Conservation (phyloP, 106 monocot genomes). For the Posidonia australis region DNA sequence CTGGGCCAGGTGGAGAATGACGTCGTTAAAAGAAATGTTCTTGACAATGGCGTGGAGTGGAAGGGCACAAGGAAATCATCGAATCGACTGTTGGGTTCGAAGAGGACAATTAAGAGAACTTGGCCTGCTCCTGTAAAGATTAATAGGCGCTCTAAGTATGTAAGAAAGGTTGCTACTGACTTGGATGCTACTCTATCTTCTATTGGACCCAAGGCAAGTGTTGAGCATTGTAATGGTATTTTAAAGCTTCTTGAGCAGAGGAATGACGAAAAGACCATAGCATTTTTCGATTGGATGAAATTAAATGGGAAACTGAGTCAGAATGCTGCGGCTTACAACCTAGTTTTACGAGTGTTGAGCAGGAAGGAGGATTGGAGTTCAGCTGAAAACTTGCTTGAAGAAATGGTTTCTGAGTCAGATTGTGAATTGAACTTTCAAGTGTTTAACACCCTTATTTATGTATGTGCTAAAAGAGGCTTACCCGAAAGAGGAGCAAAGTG, state of each 20-base stretch:
- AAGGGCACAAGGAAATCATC: constrained; percentile 25
- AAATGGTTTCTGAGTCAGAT: constrained; percentile 45
- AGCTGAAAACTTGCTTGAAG: constrained; percentile 45
- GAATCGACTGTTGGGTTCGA: constrained; percentile 19
- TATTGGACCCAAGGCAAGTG: constrained; percentile 31
- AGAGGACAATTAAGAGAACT: constrained; percentile 17
- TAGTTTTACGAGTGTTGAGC: constrained; percentile 49
- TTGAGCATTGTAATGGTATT: constrained; percentile 51
- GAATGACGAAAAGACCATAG: constrained; percentile 33
- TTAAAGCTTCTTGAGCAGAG: constrained; percentile 50
- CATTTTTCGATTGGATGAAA: constrained; percentile 84
- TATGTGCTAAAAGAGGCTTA: constrained; percentile 54
- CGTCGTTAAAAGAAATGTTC: background rate
- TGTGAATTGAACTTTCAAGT: constrained; percentile 41
- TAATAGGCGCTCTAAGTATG: constrained; percentile 11
- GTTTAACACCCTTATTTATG: constrained; percentile 60
- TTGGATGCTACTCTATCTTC: constrained; percentile 23
- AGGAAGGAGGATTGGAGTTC: constrained; percentile 70
- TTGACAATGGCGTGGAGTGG: background rate
- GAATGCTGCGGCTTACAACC: constrained; percentile 57
- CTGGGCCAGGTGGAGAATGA: background rate
- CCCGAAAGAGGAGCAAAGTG: constrained; percentile 48
- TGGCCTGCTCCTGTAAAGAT: constrained; percentile 7
- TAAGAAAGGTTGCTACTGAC: constrained; percentile 7
- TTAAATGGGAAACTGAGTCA: constrained; percentile 60